These are phyloP conservation scores for Aspergillus sp. DNA, from an alignment of 2,329 filamentous ascomycete genomes.

Conservation along the genomic window DNA sequence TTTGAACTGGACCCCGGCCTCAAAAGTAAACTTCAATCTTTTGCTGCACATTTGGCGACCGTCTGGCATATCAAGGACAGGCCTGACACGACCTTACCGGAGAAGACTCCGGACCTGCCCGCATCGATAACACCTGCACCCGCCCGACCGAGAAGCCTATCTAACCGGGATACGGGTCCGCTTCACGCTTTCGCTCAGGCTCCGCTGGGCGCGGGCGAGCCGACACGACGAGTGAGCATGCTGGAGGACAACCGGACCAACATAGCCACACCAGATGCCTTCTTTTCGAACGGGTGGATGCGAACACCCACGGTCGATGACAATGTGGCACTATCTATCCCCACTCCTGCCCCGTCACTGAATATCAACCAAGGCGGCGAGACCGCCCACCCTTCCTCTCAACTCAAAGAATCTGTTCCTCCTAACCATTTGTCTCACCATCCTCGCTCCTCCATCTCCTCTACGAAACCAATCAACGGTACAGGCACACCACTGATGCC, in stretches of 20 bases:
- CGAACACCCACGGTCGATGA: conserved; percentile 30
- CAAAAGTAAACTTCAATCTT: conserved; percentile 29
- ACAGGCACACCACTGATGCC: conserved; percentile 23
- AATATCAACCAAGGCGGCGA: conserved; percentile 25
- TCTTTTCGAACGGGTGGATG: conserved; percentile 32
- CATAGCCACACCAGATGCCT: conserved; percentile 22
- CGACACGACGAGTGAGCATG: conserved; percentile 5
- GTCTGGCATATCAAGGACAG: conserved; percentile 28
- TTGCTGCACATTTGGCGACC: conserved; percentile 31
- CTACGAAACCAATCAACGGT: conserved; percentile 22
- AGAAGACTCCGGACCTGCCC: neutral
- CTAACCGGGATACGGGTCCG: neutral
- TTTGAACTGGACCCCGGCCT: conserved; percentile 30
- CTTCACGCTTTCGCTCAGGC: conserved; percentile 7
- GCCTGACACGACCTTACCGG: neutral
- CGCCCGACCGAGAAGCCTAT: conserved; percentile 11
- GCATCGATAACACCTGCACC: neutral
- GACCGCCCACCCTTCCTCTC: conserved; percentile 21
- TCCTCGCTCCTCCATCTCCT: conserved; percentile 21
- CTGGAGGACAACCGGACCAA: conserved; percentile 14
- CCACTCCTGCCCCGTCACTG: conserved; percentile 32
- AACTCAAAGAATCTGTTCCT: conserved; percentile 17
- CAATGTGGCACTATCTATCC: conserved; percentile 26
- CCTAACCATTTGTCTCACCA: conserved; percentile 11
- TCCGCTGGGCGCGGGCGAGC: neutral